Percentiles rank a stretch among this genome's conserved stretches.
phyloP scores from a whole-genome alignment of 805 yeast genomes.

The Lipomyces mesembrius region DNA sequence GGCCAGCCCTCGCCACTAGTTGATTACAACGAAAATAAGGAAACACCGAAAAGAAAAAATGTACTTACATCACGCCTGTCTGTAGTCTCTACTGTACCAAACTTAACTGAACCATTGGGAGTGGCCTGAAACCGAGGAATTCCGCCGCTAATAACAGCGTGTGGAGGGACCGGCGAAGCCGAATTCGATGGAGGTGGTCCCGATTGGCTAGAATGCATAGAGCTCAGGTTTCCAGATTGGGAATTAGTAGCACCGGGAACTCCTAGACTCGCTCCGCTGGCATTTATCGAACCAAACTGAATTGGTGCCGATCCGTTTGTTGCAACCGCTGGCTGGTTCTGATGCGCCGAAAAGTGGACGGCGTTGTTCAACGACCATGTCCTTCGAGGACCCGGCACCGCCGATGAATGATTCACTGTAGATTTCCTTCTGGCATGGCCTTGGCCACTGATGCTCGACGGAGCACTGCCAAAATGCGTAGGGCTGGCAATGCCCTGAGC shows the following conservation, averaged over 20 bases:
- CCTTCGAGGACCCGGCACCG: slow-evolving; percentile 16
- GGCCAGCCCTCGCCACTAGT: neutral
- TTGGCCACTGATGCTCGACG: neutral
- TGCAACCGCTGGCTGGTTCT: slow-evolving; percentile 15
- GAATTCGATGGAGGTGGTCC: slow-evolving; percentile 14
- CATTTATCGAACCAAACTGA: slow-evolving; percentile 35
- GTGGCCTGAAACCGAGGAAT: slow-evolving; percentile 24
- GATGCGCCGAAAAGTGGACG: slow-evolving; percentile 17
- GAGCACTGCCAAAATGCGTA: neutral
- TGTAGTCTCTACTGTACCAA: slow-evolving; percentile 23
- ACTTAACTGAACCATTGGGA: slow-evolving; percentile 21
- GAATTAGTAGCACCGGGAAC: neutral
- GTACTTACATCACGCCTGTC: slow-evolving; percentile 18
- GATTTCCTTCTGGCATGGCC: slow-evolving; percentile 27
- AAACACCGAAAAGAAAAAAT: neutral
- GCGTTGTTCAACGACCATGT: slow-evolving; percentile 21
- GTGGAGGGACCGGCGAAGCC: slow-evolving; percentile 30
- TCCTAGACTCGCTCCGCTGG: slow-evolving; percentile 9
- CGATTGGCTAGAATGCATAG: neutral
- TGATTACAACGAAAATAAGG: neutral
- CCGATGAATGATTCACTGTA: slow-evolving; percentile 20
- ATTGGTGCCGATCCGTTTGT: slow-evolving; percentile 21
- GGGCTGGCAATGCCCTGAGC: neutral
- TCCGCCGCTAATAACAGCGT: slow-evolving; percentile 31
- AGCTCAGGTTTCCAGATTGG: neutral